These are phyloP conservation scores for Lanmaoa rubissima DNA, from an alignment of 768 basidiomycete genomes.

Conservation along the genomic window DNA sequence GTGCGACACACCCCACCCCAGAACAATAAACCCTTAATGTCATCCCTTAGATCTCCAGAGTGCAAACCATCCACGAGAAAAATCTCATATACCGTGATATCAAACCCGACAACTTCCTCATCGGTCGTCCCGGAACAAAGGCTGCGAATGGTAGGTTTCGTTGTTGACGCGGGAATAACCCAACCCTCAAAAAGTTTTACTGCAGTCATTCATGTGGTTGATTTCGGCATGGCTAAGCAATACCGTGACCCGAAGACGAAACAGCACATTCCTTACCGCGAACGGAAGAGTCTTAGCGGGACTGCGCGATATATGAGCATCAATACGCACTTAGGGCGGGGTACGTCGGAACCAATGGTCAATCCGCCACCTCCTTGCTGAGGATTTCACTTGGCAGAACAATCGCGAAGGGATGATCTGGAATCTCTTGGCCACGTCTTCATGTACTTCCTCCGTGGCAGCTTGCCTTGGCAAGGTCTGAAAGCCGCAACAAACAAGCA, in stretches of 20 bases:
- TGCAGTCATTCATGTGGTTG: constrained; percentile 87
- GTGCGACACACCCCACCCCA: constrained; percentile 38
- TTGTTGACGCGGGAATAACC: background rate
- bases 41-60: constrained; percentile 72
- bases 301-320: constrained; percentile 99
- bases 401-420: constrained; percentile 93
- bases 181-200: background rate
- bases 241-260: constrained; percentile 99
- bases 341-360: constrained; percentile 40
- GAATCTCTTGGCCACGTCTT: constrained; percentile 99
- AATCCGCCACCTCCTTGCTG: constrained; percentile 3
- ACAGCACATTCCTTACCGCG: constrained; percentile 98
- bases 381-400: constrained; percentile 47
- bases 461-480: constrained; percentile 97
- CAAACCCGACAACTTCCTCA: constrained; percentile 99
- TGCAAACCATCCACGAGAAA: constrained; percentile 99
- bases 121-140: constrained; percentile 92
- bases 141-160: constrained; percentile 63
- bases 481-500: constrained; percentile 99
- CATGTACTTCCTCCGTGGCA: constrained; percentile 98
- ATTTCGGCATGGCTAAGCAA: constrained; percentile 99
- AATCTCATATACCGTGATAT: constrained; percentile 99
- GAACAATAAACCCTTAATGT: constrained; percentile 4
- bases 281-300: constrained; percentile 94
- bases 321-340: constrained; percentile 97